phyloP scores from a whole-genome alignment of 352 stramenopile species.

The Pythium apleroticum region DNA sequence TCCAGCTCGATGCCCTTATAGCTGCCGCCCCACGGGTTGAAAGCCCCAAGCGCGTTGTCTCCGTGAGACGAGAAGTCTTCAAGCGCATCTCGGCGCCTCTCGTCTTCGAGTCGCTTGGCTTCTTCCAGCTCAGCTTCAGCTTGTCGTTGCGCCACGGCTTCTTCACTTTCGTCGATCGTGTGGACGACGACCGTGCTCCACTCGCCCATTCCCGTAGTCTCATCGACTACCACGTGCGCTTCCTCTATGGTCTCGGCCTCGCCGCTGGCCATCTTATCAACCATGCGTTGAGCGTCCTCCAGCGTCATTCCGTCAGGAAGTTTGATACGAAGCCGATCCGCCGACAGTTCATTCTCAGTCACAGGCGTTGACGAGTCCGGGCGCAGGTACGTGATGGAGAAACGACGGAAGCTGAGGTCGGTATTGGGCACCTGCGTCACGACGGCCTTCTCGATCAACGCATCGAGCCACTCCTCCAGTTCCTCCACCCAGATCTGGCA shows the following conservation, averaged over 20 bases:
- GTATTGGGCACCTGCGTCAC: conserved; percentile 73
- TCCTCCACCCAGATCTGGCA: conserved; percentile 86
- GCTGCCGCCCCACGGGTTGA: conserved; percentile 79
- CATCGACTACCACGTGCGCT: conserved; percentile 34
- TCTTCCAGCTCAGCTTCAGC: conserved; percentile 47
- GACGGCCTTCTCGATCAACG: conserved; percentile 60
- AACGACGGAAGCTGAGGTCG: conserved; percentile 51
- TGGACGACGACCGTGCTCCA: conserved; percentile 78
- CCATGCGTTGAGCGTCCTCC: conserved; percentile 63
- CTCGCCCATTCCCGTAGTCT: conserved; percentile 77
- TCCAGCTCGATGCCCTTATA: conserved; percentile 84
- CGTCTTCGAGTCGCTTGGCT: conserved; percentile 40
- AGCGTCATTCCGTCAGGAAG: conserved; percentile 64
- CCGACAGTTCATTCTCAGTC: conserved; percentile 50
- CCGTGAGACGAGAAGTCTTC: conserved; percentile 67
- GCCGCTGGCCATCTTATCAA: conserved; percentile 41
- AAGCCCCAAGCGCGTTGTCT: conserved; percentile 76
- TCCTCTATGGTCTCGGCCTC: conserved; percentile 39
- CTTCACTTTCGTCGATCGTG: conserved; percentile 73
- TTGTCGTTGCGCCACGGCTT: conserved; percentile 51
- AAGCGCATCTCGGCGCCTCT: conserved; percentile 54
- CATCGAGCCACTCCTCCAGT: conserved; percentile 70
- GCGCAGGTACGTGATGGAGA: conserved; percentile 67
- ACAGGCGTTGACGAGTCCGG: conserved; percentile 35
- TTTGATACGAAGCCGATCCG: conserved; percentile 67